Percentiles rank a stretch among this genome's conserved stretches.
Conservation (phyloP, 2,329 filamentous ascomycete genomes). For the Chaetomium sp. region DNA sequence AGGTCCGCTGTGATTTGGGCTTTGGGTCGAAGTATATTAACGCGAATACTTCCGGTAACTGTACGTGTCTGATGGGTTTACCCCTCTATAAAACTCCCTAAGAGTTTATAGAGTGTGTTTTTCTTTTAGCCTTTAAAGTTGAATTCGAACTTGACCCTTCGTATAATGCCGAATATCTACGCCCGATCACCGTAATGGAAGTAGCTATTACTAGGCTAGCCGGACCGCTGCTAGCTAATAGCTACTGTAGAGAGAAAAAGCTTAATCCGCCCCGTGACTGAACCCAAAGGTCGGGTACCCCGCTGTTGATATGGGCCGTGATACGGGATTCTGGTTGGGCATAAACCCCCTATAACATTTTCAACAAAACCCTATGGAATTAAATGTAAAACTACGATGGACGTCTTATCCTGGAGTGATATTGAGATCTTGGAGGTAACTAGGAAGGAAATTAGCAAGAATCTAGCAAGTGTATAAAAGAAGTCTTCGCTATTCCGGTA, state of each 20-base stretch:
- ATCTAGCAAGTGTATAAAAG: not conserved
- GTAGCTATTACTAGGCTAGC: not conserved
- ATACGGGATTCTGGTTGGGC: not conserved
- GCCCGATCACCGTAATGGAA: not conserved
- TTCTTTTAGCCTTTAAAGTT: not conserved
- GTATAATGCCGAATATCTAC: not conserved
- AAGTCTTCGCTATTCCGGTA: not conserved
- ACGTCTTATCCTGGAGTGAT: not conserved
- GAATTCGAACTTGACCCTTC: not conserved
- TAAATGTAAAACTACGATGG: not conserved
- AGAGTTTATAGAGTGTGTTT: not conserved
- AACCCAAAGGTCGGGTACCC: not conserved
- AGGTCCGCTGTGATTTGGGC: too few relatives aligned
- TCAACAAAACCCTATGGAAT: not conserved
- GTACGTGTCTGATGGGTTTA: not conserved
- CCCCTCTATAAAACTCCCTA: not conserved
- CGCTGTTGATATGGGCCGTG: constrained; percentile 3
- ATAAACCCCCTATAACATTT: not conserved
- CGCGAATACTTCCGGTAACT: too few relatives aligned
- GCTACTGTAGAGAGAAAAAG: not conserved
- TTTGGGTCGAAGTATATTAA: too few relatives aligned
- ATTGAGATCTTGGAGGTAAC: not conserved
- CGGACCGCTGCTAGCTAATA: constrained; percentile 4
- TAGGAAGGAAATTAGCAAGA: not conserved
- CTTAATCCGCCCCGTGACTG: not conserved